Conservation (phyloP, 352 stramenopile species). For the Thraustotheca clavata region DNA sequence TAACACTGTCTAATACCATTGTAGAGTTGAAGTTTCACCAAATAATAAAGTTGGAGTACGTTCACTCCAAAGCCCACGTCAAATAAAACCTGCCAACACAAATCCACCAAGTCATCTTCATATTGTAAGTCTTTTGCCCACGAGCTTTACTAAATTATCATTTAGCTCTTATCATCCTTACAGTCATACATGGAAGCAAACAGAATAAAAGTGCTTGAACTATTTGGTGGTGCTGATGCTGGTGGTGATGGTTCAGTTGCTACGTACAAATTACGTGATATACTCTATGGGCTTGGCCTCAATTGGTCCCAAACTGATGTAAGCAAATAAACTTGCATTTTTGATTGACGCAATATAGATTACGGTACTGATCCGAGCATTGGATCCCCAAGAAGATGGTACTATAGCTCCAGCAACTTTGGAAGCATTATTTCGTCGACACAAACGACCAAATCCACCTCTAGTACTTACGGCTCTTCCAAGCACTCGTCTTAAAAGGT, state of each 20-base stretch:
- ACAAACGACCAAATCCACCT: background rate
- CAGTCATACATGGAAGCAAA: background rate
- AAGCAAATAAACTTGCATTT: background rate
- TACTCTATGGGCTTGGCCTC: slow-evolving; percentile 15
- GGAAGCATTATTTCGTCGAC: background rate
- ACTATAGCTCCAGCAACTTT: background rate
- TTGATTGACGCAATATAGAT: background rate
- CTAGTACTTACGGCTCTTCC: no score
- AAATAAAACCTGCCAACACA: background rate
- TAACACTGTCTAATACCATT: no score
- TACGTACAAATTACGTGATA: background rate
- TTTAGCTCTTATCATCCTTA: slow-evolving; percentile 13
- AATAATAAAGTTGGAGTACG: background rate
- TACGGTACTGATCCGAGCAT: background rate
- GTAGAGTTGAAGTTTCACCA: background rate
- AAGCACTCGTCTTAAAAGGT: no score
- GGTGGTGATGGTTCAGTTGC: background rate
- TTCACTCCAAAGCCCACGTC: background rate
- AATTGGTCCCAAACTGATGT: slow-evolving; percentile 16
- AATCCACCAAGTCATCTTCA: background rate
- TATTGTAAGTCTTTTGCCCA: background rate
- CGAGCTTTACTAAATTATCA: background rate
- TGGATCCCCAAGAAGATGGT: slow-evolving; percentile 3
- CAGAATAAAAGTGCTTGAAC: background rate
- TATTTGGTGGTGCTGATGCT: slow-evolving; percentile 1